Evolutionary conservation across 106 monocot species (phyloP).

Genomic region (Platanthera guangdongensis): DNA sequence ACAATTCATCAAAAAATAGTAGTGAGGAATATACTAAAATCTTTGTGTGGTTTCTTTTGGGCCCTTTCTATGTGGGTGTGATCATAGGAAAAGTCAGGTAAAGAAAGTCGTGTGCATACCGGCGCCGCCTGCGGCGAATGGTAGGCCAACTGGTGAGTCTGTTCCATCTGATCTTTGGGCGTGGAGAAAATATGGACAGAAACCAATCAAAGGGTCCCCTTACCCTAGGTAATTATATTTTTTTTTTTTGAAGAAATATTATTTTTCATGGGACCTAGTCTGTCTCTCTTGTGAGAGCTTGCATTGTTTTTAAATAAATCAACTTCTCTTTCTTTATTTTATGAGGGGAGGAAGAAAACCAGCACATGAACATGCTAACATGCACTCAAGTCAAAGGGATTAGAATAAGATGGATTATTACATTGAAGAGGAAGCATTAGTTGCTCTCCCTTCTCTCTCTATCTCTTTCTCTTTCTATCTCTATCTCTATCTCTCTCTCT

Average conservation of each 20-base stretch:
- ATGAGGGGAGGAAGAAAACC: background rate
- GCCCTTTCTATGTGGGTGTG: background rate
- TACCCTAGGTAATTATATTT: conserved; percentile 2
- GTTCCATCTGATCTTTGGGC: conserved; percentile 78
- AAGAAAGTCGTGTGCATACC: conserved; percentile 96
- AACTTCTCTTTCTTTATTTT: background rate
- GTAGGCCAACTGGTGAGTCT: conserved; percentile 51
- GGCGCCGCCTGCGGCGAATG: conserved; percentile 53
- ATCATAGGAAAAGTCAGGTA: conserved; percentile 75
- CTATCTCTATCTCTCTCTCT: background rate
- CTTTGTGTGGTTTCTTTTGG: background rate
- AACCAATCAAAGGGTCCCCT: conserved; percentile 15
- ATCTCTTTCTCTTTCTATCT: background rate
- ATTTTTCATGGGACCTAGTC: background rate
- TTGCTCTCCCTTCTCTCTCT: background rate
- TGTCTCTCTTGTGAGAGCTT: background rate
- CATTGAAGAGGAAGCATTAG: background rate
- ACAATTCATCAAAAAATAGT: background rate
- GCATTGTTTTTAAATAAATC: background rate
- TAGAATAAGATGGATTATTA: background rate
- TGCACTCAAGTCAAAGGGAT: background rate
- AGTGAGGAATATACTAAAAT: background rate
- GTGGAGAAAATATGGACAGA: conserved; percentile 15
- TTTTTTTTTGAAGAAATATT: background rate
- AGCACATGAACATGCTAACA: conserved; percentile 4